A percentile compares a stretch with the other conserved stretches of the same genome.
Evolutionary conservation across 2,329 filamentous ascomycete genomes (phyloP).

Genomic region (Sporothrix schenckii): DNA sequence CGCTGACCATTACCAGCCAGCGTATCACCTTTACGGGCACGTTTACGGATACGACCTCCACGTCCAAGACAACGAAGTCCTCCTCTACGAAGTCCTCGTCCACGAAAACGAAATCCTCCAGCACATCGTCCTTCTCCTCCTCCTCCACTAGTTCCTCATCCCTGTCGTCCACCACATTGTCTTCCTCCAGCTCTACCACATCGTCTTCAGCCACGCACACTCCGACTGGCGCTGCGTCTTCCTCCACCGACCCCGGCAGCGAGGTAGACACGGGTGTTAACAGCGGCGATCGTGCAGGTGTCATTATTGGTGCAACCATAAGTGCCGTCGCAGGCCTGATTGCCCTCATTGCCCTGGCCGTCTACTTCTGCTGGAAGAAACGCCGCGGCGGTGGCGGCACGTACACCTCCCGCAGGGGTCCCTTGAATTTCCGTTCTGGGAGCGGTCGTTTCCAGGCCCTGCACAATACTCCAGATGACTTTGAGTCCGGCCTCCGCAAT

Average conservation of each 20-base stretch:
- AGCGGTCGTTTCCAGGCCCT: slow-evolving; percentile 46
- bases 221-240: slow-evolving; percentile 26
- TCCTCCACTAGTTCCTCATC: slow-evolving; percentile 12
- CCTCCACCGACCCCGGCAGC: slow-evolving; percentile 37
- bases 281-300: slow-evolving; percentile 46
- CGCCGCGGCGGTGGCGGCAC: slow-evolving; percentile 39
- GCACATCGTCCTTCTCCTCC: slow-evolving; percentile 26
- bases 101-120: background rate
- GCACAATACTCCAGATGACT: slow-evolving; percentile 43
- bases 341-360: slow-evolving; percentile 47
- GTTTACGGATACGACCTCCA: slow-evolving; percentile 39
- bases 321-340: slow-evolving; percentile 54
- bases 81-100: background rate
- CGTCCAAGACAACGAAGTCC: slow-evolving; percentile 31
- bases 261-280: slow-evolving; percentile 23
- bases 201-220: slow-evolving; percentile 27
- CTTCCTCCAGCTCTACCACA: slow-evolving; percentile 30
- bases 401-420: background rate
- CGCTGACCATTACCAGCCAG: slow-evolving; percentile 46
- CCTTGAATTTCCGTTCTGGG: slow-evolving; percentile 29
- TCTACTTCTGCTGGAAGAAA: slow-evolving; percentile 51
- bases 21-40: slow-evolving; percentile 48
- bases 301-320: slow-evolving; percentile 59
- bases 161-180: slow-evolving; percentile 36
- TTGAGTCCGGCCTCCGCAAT: slow-evolving; percentile 38